These are phyloP conservation scores for Fusarium sp. DNA, from an alignment of 2,329 filamentous ascomycete species.

Conservation along the genomic window DNA sequence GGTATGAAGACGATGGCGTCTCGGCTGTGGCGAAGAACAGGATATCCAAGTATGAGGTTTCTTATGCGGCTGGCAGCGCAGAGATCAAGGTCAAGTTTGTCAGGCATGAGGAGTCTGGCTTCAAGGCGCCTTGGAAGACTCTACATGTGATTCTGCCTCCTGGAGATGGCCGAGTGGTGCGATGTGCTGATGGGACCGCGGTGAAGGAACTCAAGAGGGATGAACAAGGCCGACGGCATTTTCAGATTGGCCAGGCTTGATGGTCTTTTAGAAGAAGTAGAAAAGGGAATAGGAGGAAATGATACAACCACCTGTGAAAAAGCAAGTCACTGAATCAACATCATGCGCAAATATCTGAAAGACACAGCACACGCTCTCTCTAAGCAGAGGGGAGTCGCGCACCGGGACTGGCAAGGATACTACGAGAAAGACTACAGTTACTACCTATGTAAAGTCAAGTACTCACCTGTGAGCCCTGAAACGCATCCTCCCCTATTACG, in stretches of 20 bases:
- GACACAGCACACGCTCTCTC: background rate
- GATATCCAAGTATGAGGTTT: constrained; percentile 49
- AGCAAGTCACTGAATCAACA: background rate
- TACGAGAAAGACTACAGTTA: background rate
- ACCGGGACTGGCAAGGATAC: background rate
- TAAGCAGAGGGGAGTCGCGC: background rate
- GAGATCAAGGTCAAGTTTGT: constrained; percentile 45
- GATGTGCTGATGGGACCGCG: background rate
- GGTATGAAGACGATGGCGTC: constrained; percentile 56
- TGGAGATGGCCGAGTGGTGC: constrained; percentile 40
- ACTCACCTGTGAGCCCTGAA: background rate
- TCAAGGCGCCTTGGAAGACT: constrained; percentile 50
- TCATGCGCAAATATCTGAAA: background rate
- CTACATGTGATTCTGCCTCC: constrained; percentile 48
- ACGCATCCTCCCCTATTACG: background rate
- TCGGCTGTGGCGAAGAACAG: constrained; percentile 46
- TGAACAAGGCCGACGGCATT: background rate
- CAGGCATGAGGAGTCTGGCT: constrained; percentile 48
- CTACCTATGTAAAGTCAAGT: background rate
- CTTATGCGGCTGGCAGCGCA: constrained; percentile 36
- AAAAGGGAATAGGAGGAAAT: background rate
- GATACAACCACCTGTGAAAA: background rate
- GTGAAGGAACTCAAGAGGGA: background rate
- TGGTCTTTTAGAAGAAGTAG: background rate
- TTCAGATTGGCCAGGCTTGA: background rate